Conservation (phyloP, 2,329 filamentous ascomycete species). For the Aspergillus sp. region DNA sequence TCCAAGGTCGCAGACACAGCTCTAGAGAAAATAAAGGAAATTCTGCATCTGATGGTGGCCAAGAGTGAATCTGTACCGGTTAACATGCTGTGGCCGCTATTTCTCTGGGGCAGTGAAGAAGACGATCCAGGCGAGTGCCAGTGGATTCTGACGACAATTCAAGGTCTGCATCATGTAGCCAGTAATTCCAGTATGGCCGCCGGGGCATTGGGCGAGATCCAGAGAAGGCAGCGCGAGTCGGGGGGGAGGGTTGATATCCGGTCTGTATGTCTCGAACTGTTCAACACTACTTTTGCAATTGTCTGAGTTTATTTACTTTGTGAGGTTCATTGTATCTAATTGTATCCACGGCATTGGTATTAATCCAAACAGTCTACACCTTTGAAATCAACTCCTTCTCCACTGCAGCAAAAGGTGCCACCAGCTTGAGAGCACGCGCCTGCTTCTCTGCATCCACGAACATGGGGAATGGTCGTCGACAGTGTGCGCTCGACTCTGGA, state of each 20-base stretch:
- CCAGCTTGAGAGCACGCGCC: not conserved
- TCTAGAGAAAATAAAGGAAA: not conserved
- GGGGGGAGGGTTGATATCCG: not conserved
- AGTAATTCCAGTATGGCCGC: not conserved
- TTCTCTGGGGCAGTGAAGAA: not conserved
- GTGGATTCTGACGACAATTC: not conserved
- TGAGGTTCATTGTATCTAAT: too few relatives aligned
- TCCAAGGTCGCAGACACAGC: not conserved
- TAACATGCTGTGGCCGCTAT: slow-evolving; percentile 1
- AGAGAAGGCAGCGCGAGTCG: not conserved
- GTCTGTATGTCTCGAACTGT: not conserved
- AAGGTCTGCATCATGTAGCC: not conserved
- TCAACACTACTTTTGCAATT: not conserved
- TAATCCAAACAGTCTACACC: too few relatives aligned
- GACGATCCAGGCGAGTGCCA: not conserved
- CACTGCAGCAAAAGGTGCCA: not conserved
- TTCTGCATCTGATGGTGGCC: not conserved
- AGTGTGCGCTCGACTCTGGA: slow-evolving; percentile 51
- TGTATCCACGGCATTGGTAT: too few relatives aligned
- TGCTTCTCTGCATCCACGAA: slow-evolving; percentile 49
- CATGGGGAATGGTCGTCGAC: slow-evolving; percentile 55
- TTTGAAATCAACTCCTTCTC: too few relatives aligned
- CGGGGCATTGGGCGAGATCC: not conserved
- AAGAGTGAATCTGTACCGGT: not conserved
- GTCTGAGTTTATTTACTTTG: not conserved